phyloP scores from a whole-genome alignment of 352 stramenopile genomes.

The Globisporangium camurandrum region DNA sequence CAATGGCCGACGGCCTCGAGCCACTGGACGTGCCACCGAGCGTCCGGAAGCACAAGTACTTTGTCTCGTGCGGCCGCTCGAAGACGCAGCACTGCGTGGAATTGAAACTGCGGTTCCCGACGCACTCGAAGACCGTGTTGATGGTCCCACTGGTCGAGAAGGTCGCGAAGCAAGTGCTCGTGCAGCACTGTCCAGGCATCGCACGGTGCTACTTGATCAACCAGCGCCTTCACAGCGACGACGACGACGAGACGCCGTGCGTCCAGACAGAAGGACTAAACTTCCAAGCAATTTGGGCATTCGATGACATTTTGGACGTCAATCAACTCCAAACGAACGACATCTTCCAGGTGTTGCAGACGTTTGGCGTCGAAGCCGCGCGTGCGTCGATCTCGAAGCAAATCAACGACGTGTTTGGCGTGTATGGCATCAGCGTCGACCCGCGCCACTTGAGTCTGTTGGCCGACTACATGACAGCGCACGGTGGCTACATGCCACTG shows the following conservation, averaged over 20 bases:
- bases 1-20: constrained; percentile 46
- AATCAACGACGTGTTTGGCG: constrained; percentile 98
- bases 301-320: constrained; percentile 90
- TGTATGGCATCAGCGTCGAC: constrained; percentile 99
- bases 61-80: constrained; percentile 74
- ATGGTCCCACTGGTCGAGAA: constrained; percentile 88
- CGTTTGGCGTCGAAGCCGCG: constrained; percentile 98
- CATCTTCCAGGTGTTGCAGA: constrained; percentile 94
- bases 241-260: constrained; percentile 76
- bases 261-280: constrained; percentile 96
- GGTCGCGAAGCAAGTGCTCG: constrained; percentile 76
- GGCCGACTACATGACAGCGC: constrained; percentile 99
- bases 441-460: constrained; percentile 97
- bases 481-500: constrained; percentile 95
- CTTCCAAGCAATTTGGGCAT: constrained; percentile 97
- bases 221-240: constrained; percentile 69
- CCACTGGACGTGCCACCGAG: constrained; percentile 62
- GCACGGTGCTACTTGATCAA: constrained; percentile 87
- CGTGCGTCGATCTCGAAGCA: constrained; percentile 97
- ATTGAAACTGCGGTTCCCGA: constrained; percentile 81
- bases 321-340: constrained; percentile 97
- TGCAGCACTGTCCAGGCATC: constrained; percentile 85
- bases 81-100: constrained; percentile 78
- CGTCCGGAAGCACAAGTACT: constrained; percentile 85
- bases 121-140: constrained; percentile 83